Base-by-base conservation (phyloP, 2,329 filamentous ascomycete species). In the Calonectria leucothoes region DNA sequence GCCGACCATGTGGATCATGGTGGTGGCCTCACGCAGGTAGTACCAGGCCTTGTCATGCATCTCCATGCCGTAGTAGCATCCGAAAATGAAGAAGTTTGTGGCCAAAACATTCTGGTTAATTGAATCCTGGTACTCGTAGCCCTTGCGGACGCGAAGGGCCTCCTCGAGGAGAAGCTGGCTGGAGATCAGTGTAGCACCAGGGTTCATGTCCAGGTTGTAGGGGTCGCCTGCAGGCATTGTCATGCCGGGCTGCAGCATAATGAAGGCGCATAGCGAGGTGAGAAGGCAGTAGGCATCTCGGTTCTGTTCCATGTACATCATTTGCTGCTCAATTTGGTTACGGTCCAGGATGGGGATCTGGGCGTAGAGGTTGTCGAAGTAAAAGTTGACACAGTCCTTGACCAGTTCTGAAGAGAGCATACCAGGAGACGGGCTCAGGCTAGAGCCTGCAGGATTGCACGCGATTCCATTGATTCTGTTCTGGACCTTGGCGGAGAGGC, bases 71-170 rank as follows among this genome's bases (percentile, higher is more conserved):
- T 93, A 93, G 82, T 93, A 91, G 71, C 92, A 93, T 45, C 91
- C 93, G 78, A 94, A 95, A 31, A 96, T 82, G 82, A 96, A 95
- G 83, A 94, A 95, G 68, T 93, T 95, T n/a, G 93, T 95, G 72
- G 92, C 91, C 15, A 94, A 82, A 55, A 86, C 89, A 78, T 91
- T 91, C 72, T 90, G 82, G 11, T 87, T 90, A 10, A 91, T 88
- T 17, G 85, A 85, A 66, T 91, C 90, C 37, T 90, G 86, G 75
- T 91, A 91, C 72, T 93, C 91, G 75, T 89, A 90, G 27, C 89
- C 89, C 80, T 92, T 92, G 69, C 92, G 88, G 6, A 93, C 91
- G n/a, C 91, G 88, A 20, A 92, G 82, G 1, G 90, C 88, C 82
- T 95, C 94, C 63, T 94, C 91, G 75, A 95, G 86, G 61, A 95